These are phyloP conservation scores for Thymus mandschuricus DNA, from an alignment of 257 asterid genomes.

Conservation along the genomic window DNA sequence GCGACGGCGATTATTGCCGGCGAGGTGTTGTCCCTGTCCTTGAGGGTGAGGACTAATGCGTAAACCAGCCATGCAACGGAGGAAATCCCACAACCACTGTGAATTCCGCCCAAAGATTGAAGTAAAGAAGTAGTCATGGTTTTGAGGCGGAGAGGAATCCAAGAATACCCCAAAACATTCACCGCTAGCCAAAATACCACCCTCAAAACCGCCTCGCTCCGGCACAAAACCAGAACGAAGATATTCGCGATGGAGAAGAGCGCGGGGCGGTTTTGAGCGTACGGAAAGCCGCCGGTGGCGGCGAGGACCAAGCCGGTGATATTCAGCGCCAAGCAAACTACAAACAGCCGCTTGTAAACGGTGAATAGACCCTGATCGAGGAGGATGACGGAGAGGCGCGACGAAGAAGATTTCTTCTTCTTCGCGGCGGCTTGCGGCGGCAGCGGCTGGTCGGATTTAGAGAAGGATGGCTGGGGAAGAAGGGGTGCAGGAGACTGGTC, in stretches of 20 bases:
- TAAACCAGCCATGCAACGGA: slow-evolving; percentile 71
- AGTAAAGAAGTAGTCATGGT: slow-evolving; percentile 54
- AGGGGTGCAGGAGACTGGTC: slow-evolving; percentile 25
- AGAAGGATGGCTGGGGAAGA: slow-evolving; percentile 21
- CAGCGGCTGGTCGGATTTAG: background rate
- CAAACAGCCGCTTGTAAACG: slow-evolving; percentile 65
- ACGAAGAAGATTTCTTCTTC: slow-evolving; percentile 11
- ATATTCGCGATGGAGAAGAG: slow-evolving; percentile 62
- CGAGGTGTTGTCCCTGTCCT: slow-evolving; percentile 51
- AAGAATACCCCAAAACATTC: slow-evolving; percentile 52
- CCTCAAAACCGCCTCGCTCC: slow-evolving; percentile 68
- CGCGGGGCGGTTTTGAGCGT: slow-evolving; percentile 52
- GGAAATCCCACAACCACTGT: slow-evolving; percentile 78
- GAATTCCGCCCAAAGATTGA: slow-evolving; percentile 76
- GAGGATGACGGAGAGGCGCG: slow-evolving; percentile 62
- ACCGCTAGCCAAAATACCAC: slow-evolving; percentile 67
- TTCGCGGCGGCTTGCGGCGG: slow-evolving; percentile 24
- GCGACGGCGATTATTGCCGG: slow-evolving; percentile 53
- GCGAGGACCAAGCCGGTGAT: slow-evolving; percentile 54
- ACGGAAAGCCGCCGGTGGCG: slow-evolving; percentile 49
- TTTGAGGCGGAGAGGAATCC: slow-evolving; percentile 57
- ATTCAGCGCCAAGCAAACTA: slow-evolving; percentile 49
- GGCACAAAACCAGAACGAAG: slow-evolving; percentile 56
- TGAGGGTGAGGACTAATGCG: slow-evolving; percentile 52
- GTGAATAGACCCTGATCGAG: slow-evolving; percentile 86